Evolutionary conservation across 148 eudicot genomes (phyloP), one percentile per base, ranked within the genome.

Genomic region (Suaeda aralocaspica): DNA sequence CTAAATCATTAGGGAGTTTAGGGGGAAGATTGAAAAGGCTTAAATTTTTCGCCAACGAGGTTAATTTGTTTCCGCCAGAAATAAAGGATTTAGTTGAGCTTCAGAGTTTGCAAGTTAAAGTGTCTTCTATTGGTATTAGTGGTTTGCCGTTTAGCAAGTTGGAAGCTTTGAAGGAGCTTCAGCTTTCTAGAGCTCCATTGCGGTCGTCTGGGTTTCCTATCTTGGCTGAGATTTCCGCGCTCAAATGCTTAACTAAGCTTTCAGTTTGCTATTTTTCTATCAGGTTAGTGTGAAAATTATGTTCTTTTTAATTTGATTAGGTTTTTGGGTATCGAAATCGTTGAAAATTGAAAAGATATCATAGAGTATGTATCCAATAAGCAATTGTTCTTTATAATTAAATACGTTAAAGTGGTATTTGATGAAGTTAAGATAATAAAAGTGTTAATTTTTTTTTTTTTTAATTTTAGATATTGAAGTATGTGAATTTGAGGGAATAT

Each of bases 261-360:
- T 84, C 91, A 49, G 88, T 92, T 63, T 92, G 96, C 80, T 92
- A 89, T 75, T 92, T 87, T 69, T 87, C 97, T 6, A 89, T 92
- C 53, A 86, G 97, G 97, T 89, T 61, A 31, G 66, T 55, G 10
- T 24, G 8, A 3, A 4, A 36, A 36, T 36, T 36, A 8, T n/a
- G 8, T 36, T 36, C 8, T 3, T 36, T 36, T 8, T 36, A 8
- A 36, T 8, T 36, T 36, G 41, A 36, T 36, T 36, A 36, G 26
- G n/a, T 22, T 30, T 59, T 49, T n/a, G 49, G 11, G 5, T 9
- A 45, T 9, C 11, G 49, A 4, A 14, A 6, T 45, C 11, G 49
- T 45, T 45, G 44, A 39, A n/a, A n/a, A n/a, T 36, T 36, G 8
- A 36, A 3, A 36, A 36, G 4, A 36, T 36, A 36, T 36, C 41